phyloP scores from a whole-genome alignment of 2,329 filamentous ascomycete species.

The Aspergillus thermomutatus region DNA sequence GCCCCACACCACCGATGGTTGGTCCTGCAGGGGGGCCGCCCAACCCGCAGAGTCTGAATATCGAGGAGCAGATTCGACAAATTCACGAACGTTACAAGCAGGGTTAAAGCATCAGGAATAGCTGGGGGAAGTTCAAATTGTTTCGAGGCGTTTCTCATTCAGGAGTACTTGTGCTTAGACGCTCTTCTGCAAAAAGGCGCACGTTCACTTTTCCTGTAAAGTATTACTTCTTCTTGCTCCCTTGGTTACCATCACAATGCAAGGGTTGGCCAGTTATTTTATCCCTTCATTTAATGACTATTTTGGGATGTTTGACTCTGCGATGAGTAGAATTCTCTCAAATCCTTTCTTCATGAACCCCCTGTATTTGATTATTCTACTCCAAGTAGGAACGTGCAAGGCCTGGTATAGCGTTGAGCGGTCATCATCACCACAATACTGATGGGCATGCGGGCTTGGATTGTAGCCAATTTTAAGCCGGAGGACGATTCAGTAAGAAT shows the following conservation, averaged over 20 bases:
- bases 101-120: slow-evolving; percentile 6
- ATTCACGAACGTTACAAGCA: slow-evolving; percentile 57
- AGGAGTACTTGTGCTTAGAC: neutral
- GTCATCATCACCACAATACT: neutral
- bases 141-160: neutral
- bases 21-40: slow-evolving; percentile 28
- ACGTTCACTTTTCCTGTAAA: neutral
- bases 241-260: neutral
- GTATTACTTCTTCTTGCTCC: neutral
- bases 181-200: neutral
- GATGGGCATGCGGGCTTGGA: neutral
- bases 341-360: neutral
- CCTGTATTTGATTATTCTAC: neutral
- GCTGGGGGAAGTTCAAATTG: neutral
- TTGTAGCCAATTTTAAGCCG: neutral
- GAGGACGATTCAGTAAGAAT: neutral
- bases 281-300: neutral
- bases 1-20: slow-evolving; percentile 25
- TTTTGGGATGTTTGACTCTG: neutral
- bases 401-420: neutral
- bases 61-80: slow-evolving; percentile 78
- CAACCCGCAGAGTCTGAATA: slow-evolving; percentile 56
- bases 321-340: neutral
- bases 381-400: neutral
- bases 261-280: neutral